Base-by-base conservation (phyloP, 768 basidiomycete genomes). In the Auricularia auricula-judae region DNA sequence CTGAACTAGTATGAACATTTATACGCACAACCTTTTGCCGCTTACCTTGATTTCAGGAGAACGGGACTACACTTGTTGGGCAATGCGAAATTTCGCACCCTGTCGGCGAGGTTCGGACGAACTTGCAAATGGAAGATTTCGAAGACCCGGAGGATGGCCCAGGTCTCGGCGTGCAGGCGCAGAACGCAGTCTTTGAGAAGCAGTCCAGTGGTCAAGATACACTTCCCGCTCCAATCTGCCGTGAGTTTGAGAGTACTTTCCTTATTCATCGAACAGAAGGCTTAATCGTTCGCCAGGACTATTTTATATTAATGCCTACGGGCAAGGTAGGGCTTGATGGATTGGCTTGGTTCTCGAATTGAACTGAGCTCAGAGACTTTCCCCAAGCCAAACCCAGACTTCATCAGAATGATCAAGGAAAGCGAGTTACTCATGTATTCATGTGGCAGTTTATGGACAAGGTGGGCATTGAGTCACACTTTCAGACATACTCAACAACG, bases 81-180 rank as follows among this genome's bases (percentile, higher is more conserved):
- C 94, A 97, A 75, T 96, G 93, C 72, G 89, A 93, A 70, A 94
- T 96, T 68, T 94, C 93, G 2, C 93, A 96, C 73, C 93, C 93
- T 3, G 82, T 88, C 44, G 56, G 56, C 21, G 56, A 29, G 29
- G 62, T 18, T 33, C 63, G 3, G 3, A 16, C 18, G 54, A 53
- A 29, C 18, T 47, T 65, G n/a, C 16, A 59, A 21, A 43, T 44
- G n/a, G 60, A 67, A 21, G 65, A 62, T 29, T 43, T 62, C 39
- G 67, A 67, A 16, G 67, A 65, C 21, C 65, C 54, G 16, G 64
- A 66, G 18, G 65, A 56, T 63, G 62, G 29, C 51, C 63, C 53
- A 39, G 63, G 36, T 42, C 18, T 11, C 23, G 74, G 79, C 62
- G 73, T 78, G 3, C 79, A 77, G 62, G 76, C 74, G 54, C 81